phyloP scores from a whole-genome alignment of 208 protist genomes.

The Naegleria fowleri region DNA sequence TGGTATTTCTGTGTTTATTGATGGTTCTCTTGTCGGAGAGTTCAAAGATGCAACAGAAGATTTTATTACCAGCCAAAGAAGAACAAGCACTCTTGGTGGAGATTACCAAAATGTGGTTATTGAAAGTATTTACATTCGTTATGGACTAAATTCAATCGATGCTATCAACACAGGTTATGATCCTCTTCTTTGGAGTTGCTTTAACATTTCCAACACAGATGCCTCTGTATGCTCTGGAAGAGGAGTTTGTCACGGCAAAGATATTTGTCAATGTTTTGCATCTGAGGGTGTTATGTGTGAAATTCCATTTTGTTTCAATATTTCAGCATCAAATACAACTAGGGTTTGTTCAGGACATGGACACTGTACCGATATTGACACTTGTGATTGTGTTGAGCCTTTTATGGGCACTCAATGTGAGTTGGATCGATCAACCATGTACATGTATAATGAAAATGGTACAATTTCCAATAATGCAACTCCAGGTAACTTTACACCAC shows the following conservation, averaged over 20 bases:
- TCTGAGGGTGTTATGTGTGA: not conserved
- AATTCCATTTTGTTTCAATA: not conserved
- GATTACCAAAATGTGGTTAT: too few relatives aligned
- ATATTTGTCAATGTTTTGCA: not conserved
- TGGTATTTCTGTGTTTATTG: not conserved
- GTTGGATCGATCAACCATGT: not conserved
- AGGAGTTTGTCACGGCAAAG: not conserved
- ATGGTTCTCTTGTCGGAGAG: not conserved
- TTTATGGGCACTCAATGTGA: not conserved
- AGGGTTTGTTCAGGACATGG: not conserved
- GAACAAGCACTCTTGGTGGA: not conserved
- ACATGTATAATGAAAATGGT: not conserved
- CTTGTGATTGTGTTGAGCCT: not conserved
- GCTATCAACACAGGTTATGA: not conserved
- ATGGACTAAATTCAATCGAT: too few relatives aligned
- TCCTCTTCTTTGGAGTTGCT: not conserved
- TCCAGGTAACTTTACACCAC: not conserved
- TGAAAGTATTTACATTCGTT: too few relatives aligned
- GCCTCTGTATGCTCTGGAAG: not conserved
- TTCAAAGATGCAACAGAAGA: not conserved
- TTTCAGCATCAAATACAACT: not conserved
- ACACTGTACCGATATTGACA: not conserved
- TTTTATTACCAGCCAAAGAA: not conserved
- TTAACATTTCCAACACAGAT: not conserved
- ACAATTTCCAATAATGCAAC: not conserved